Conservation (phyloP, 108 stramenopile species). For the Skeletonema tropicum region DNA sequence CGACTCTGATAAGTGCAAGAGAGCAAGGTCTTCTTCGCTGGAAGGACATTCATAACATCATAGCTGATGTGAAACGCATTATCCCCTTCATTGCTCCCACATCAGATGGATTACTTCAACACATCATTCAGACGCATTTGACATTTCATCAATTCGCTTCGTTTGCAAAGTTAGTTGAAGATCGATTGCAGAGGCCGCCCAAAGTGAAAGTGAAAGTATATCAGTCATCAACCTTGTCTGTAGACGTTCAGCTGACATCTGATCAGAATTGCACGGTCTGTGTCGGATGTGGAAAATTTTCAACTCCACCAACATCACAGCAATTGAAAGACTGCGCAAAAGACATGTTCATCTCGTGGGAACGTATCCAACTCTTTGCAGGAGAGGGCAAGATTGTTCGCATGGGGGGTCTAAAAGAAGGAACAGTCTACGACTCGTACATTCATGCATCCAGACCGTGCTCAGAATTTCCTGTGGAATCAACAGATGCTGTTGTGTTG, state of each 20-base stretch:
- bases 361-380: neutral
- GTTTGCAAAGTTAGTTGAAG: slow-evolving; percentile 6
- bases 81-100: slow-evolving; percentile 3
- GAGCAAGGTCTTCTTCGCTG: neutral
- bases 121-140: slow-evolving; percentile 6
- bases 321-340: neutral
- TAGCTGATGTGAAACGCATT: neutral
- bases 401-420: neutral
- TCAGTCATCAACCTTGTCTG: neutral
- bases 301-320: neutral
- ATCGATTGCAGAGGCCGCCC: neutral
- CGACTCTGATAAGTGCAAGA: neutral
- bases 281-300: neutral
- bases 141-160: slow-evolving; percentile 18
- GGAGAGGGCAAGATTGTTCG: neutral
- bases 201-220: neutral
- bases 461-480: neutral
- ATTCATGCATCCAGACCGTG: neutral
- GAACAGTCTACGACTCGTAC: neutral
- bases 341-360: slow-evolving; percentile 1
- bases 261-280: neutral
- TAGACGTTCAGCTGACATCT: slow-evolving; percentile 3
- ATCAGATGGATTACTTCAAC: slow-evolving; percentile 5
- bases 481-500: neutral
- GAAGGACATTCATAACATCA: slow-evolving; percentile 10